These are phyloP conservation scores for Colletotrichum sp. DNA, from an alignment of 2,329 filamentous ascomycete species.

Conservation along the genomic window DNA sequence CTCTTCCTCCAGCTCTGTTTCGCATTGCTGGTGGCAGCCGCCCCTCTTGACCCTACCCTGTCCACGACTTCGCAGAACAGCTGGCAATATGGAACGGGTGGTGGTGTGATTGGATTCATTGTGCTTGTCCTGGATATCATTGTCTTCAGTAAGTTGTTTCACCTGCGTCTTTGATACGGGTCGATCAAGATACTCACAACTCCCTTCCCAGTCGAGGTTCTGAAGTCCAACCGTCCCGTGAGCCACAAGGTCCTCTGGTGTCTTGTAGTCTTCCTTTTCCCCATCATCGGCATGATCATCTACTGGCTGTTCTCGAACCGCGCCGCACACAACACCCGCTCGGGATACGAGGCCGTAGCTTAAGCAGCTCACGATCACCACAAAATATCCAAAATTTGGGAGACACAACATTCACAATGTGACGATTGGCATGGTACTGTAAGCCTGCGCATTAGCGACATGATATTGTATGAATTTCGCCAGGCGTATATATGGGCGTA, in stretches of 20 bases:
- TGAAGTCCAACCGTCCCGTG: constrained; percentile 66
- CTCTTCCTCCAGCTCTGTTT: constrained; percentile 59
- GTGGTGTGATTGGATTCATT: constrained; percentile 66
- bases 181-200: neutral
- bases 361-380: constrained; percentile 7
- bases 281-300: constrained; percentile 63
- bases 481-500: neutral
- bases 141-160: constrained; percentile 58
- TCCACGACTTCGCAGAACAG: constrained; percentile 42
- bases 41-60: constrained; percentile 52
- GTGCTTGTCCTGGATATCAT: constrained; percentile 67
- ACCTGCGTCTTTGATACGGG: neutral
- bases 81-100: constrained; percentile 66
- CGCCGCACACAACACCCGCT: constrained; percentile 53
- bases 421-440: neutral
- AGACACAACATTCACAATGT: neutral
- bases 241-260: constrained; percentile 66
- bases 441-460: neutral
- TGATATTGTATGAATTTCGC: neutral
- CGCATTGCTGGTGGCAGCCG: constrained; percentile 53
- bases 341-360: constrained; percentile 58
- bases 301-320: constrained; percentile 71
- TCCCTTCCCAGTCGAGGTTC: constrained; percentile 58
- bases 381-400: neutral
- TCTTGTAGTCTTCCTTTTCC: constrained; percentile 68